Percentiles rank a stretch among this genome's conserved stretches.
phyloP scores from a whole-genome alignment of 1,284 basidiomycete genomes.

The Kalmanozyma brasiliensis region DNA sequence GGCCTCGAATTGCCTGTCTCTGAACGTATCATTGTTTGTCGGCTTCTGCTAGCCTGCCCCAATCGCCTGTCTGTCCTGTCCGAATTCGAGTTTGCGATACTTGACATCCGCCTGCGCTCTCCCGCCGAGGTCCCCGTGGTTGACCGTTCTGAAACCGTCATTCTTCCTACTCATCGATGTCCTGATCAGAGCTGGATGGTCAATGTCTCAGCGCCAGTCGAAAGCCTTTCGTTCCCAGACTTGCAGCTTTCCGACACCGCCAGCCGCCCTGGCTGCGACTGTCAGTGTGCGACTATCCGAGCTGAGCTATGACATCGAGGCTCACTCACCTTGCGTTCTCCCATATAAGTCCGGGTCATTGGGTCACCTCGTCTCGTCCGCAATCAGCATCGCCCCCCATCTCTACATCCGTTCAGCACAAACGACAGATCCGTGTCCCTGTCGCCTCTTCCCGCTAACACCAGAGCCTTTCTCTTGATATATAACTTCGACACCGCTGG shows the following conservation, averaged over 20 bases:
- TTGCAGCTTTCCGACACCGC: conserved; percentile 17
- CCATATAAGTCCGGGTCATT: conserved; percentile 25
- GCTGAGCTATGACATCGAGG: conserved; percentile 15
- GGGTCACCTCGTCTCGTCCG: not conserved
- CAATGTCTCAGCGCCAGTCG: not conserved
- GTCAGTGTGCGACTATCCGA: conserved; percentile 3
- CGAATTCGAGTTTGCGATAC: conserved; percentile 2
- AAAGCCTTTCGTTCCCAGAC: not conserved
- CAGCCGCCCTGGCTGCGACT: conserved; percentile 3
- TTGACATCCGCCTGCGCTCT: conserved; percentile 12
- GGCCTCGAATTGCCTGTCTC: too few species aligned
- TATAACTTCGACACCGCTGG: conserved; percentile 20
- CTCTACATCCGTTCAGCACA: not conserved
- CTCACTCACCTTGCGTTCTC: conserved; percentile 10
- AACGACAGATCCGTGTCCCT: not conserved
- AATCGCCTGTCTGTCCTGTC: not conserved
- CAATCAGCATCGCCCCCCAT: too few species aligned
- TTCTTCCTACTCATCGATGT: too few species aligned
- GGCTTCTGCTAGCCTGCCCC: too few species aligned
- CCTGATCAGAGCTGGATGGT: not conserved
- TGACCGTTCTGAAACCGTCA: too few species aligned
- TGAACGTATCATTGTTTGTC: too few species aligned
- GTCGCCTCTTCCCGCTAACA: not conserved
- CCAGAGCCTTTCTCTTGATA: not conserved
- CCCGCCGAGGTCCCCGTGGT: conserved; percentile 3